These are phyloP conservation scores for Cyclotella cryptica DNA, from an alignment of 108 stramenopile genomes.

Conservation along the genomic window DNA sequence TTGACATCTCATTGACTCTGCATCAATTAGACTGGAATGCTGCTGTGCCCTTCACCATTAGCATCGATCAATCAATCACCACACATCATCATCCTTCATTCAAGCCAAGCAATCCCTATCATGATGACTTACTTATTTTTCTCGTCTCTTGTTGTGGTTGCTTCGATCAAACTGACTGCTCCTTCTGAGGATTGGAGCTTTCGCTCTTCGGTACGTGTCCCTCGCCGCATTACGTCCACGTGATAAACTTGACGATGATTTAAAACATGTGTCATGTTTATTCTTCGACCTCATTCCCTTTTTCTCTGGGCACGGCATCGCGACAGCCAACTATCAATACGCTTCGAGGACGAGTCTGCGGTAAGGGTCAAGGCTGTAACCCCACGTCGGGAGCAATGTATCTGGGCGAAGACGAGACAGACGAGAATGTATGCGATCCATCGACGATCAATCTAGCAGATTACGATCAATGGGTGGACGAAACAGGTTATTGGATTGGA, in stretches of 20 bases:
- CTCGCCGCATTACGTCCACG: too few species aligned
- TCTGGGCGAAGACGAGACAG: neutral
- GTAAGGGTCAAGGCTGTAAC: too few species aligned
- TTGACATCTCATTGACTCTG: too few species aligned
- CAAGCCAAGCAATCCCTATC: neutral
- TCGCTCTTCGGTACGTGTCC: neutral
- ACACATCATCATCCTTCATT: neutral
- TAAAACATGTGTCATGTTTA: too few species aligned
- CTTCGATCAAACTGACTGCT: neutral
- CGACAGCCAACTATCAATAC: too few species aligned
- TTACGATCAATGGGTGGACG: conserved; percentile 24
- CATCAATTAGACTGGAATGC: too few species aligned
- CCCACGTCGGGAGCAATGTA: neutral
- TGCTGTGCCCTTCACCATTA: too few species aligned
- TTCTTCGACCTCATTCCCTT: too few species aligned
- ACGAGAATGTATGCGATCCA: conserved; percentile 6
- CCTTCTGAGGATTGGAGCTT: conserved; percentile 1
- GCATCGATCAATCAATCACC: too few species aligned
- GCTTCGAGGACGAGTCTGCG: too few species aligned
- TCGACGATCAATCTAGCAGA: conserved; percentile 6
- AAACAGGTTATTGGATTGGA: conserved; percentile 57
- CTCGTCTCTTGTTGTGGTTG: neutral
- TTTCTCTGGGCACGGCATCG: too few species aligned
- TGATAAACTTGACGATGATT: too few species aligned
- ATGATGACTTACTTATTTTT: neutral